phyloP scores from a whole-genome alignment of 192 early-diverging fungal species.

The Oehlia diaphana region DNA sequence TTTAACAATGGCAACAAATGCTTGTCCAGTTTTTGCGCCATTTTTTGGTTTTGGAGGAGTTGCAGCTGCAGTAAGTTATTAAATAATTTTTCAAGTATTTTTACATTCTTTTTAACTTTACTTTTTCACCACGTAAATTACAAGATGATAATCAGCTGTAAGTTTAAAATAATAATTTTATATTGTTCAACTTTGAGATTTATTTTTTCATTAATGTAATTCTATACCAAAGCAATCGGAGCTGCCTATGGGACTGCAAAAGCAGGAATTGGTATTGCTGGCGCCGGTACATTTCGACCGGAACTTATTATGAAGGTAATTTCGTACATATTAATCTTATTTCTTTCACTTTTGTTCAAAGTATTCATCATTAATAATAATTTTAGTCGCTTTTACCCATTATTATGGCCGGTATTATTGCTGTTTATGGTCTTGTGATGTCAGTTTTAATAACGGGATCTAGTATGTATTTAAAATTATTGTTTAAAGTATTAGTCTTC shows the following conservation, averaged over 20 bases:
- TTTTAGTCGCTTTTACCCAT: constrained; percentile 83
- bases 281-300: constrained; percentile 92
- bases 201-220: not conserved
- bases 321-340: not conserved
- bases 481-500: constrained; percentile 30
- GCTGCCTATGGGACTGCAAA: constrained; percentile 99
- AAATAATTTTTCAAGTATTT: not conserved
- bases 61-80: constrained; percentile 69
- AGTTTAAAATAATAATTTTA: constrained; percentile 25
- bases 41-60: constrained; percentile 95
- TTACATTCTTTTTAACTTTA: not conserved
- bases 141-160: constrained; percentile 73
- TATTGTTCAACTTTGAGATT: not conserved
- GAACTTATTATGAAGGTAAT: constrained; percentile 81
- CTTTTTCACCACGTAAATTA: not conserved
- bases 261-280: constrained; percentile 94
- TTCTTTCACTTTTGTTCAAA: not conserved
- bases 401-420: constrained; percentile 99
- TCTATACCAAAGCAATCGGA: constrained; percentile 66
- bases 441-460: constrained; percentile 85
- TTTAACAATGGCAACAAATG: not conserved
- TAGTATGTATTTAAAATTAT: constrained; percentile 55
- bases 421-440: constrained; percentile 97
- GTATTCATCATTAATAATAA: no score
- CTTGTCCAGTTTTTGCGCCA: constrained; percentile 85